Conservation (phyloP, 2,329 filamentous ascomycete species). For the Aspergillus pseudoterreus region DNA sequence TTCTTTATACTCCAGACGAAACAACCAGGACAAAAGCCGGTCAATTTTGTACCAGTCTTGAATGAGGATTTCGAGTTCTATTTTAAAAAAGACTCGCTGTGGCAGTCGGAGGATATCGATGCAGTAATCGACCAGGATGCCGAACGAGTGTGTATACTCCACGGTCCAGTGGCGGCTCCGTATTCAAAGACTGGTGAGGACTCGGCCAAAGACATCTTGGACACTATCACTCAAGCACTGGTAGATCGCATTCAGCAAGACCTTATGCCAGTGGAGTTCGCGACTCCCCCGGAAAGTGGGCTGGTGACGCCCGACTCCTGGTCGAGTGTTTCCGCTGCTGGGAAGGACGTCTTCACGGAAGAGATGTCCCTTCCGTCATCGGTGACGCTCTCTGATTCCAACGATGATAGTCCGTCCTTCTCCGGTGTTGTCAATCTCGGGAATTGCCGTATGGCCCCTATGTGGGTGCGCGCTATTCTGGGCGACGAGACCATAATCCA, state of each 20-base stretch:
- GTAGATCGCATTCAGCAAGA: constrained; percentile 72
- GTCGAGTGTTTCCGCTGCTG: constrained; percentile 62
- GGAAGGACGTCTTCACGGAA: constrained; percentile 6
- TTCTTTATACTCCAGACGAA: constrained; percentile 88
- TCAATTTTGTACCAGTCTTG: constrained; percentile 84
- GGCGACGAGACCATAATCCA: constrained; percentile 7
- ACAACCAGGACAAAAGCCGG: constrained; percentile 84
- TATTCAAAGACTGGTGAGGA: constrained; percentile 84
- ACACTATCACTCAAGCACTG: constrained; percentile 78
- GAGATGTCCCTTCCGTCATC: constrained; percentile 7
- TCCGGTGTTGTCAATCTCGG: not conserved
- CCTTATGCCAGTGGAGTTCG: constrained; percentile 59
- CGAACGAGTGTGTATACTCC: constrained; percentile 86
- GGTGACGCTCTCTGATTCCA: constrained; percentile 8
- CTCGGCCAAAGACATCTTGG: constrained; percentile 87
- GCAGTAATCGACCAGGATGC: constrained; percentile 93
- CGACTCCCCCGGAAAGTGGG: constrained; percentile 37
- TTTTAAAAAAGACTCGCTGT: constrained; percentile 98
- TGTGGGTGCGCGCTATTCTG: constrained; percentile 13
- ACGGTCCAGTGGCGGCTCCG: constrained; percentile 84
- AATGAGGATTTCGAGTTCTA: constrained; percentile 96
- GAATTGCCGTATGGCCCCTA: not conserved
- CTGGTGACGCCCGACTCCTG: constrained; percentile 49
- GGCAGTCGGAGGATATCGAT: constrained; percentile 94
- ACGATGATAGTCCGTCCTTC: constrained; percentile 2